Conservation (phyloP, 345 rosid genomes). For the Eucalyptus caleyi region DNA sequence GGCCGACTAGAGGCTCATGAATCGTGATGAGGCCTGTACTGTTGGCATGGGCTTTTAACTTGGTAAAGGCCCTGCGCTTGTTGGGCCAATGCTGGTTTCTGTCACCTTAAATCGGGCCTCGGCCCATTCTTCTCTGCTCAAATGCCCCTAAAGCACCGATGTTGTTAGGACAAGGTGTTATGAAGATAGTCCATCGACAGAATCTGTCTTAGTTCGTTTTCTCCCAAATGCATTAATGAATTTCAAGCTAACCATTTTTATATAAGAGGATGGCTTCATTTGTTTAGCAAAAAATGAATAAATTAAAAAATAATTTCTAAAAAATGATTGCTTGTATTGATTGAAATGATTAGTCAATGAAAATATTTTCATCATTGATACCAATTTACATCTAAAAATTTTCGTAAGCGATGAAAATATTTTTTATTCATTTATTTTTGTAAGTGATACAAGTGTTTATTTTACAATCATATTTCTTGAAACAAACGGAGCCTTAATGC, state of each 20-base stretch:
- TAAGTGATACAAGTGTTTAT: background rate
- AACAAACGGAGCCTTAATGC: background rate
- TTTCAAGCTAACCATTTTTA: background rate
- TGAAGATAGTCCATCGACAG: background rate
- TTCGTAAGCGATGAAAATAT: rapidly evolving
- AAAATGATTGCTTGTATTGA: rapidly evolving
- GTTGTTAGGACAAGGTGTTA: background rate
- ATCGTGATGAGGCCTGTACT: background rate
- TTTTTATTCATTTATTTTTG: too few species aligned
- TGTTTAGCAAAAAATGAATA: rapidly evolving
- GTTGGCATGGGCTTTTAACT: background rate
- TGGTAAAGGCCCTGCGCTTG: background rate
- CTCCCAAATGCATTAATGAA: background rate
- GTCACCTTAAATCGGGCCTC: background rate
- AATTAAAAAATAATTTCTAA: background rate
- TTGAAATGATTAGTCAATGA: background rate
- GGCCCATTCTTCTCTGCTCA: background rate
- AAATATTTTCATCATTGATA: background rate
- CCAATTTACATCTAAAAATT: rapidly evolving
- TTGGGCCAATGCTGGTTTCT: background rate
- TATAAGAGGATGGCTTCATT: background rate
- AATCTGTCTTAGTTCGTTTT: background rate
- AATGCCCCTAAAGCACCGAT: background rate
- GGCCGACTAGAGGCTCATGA: background rate
- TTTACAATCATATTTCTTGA: background rate